These are phyloP conservation scores for Parascedosporium putredinis DNA, from an alignment of 2,329 filamentous ascomycete species.

Conservation along the genomic window DNA sequence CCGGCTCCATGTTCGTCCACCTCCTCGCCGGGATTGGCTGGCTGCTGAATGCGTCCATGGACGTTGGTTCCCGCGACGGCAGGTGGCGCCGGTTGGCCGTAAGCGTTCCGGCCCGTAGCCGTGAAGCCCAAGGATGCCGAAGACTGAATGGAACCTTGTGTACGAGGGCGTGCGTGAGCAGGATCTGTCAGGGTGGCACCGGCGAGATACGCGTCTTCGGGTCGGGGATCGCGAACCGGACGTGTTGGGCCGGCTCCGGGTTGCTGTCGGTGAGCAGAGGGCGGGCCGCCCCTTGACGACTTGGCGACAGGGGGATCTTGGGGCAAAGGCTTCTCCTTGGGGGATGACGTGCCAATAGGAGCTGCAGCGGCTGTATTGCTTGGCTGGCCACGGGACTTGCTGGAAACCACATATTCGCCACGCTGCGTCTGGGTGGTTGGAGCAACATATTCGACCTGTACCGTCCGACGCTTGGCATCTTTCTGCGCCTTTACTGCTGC, in stretches of 20 bases:
- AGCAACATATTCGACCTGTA: conserved; percentile 95
- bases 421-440: conserved; percentile 78
- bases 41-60: conserved; percentile 82
- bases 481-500: conserved; percentile 54
- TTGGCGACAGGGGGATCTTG: conserved; percentile 41
- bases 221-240: conserved; percentile 16
- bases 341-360: conserved; percentile 26
- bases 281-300: conserved; percentile 29
- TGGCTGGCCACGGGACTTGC: conserved; percentile 17
- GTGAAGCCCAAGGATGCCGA: conserved; percentile 50
- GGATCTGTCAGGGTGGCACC: conserved; percentile 2
- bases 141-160: conserved; percentile 70
- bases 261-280: conserved; percentile 34
- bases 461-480: conserved; percentile 84
- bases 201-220: conserved; percentile 35
- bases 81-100: conserved; percentile 80
- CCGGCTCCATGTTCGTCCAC: conserved; percentile 50
- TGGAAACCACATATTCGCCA: conserved; percentile 30
- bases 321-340: conserved; percentile 49
- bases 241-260: not conserved
- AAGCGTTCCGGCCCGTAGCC: conserved; percentile 53
- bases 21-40: conserved; percentile 47
- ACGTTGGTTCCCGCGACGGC: conserved; percentile 80
- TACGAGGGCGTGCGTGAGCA: conserved; percentile 49
- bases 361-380: conserved; percentile 25